Conservation (phyloP, 345 rosid genomes). For the Abelmoschus esculentus region DNA sequence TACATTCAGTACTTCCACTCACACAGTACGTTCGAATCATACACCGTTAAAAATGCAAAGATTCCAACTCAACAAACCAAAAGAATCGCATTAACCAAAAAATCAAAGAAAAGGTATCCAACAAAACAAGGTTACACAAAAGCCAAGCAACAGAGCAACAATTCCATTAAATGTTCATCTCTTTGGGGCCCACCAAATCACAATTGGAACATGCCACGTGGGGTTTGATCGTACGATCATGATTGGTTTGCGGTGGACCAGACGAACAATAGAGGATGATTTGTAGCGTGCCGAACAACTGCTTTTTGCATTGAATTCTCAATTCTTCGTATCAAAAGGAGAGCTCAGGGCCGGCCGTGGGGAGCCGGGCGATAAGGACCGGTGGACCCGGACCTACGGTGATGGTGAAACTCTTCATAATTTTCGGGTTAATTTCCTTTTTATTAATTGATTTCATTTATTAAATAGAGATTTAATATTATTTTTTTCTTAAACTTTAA, state of each 20-base stretch:
- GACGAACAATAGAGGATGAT: background rate
- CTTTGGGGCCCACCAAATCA: background rate
- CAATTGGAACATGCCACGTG: background rate
- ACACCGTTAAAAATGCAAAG: background rate
- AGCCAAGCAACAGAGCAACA: background rate
- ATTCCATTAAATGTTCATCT: background rate
- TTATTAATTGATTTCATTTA: too few relatives aligned
- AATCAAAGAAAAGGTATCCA: too few relatives aligned
- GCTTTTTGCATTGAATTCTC: constrained; percentile 8
- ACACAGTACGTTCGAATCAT: background rate
- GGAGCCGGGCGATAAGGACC: background rate
- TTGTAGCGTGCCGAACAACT: constrained; percentile 12
- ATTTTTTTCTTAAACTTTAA: too few relatives aligned
- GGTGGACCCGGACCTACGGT: too few relatives aligned
- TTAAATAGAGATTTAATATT: too few relatives aligned
- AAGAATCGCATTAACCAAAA: background rate
- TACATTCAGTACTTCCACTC: background rate
- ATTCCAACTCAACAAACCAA: background rate
- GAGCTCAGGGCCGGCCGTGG: background rate
- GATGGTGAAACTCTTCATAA: too few relatives aligned
- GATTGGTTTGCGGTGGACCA: background rate
- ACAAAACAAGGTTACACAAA: background rate
- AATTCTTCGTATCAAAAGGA: background rate
- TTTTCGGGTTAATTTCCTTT: too few relatives aligned
- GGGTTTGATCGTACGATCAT: constrained; percentile 1